A percentile compares a stretch with the other conserved stretches of the same genome.
phyloP scores from a whole-genome alignment of 106 monocot genomes.

The Dendrobium nobile region DNA sequence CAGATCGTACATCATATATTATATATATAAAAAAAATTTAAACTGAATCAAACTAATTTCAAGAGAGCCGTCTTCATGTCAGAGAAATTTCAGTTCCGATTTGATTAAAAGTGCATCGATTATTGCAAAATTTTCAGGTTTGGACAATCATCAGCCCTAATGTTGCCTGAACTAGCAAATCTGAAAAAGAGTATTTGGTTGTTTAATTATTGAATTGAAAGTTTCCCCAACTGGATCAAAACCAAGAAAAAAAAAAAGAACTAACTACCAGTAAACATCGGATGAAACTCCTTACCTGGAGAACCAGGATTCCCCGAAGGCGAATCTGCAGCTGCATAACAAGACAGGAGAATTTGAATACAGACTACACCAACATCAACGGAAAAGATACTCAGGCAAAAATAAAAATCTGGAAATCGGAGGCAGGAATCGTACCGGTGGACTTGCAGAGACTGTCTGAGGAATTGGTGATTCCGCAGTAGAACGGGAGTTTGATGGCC shows the following conservation, averaged over 20 bases:
- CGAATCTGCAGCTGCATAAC: not conserved
- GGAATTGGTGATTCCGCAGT: slow-evolving; percentile 29
- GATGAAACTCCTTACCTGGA: slow-evolving; percentile 1
- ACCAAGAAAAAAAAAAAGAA: not conserved
- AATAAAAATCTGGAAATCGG: not conserved
- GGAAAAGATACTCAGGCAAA: not conserved
- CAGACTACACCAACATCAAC: not conserved
- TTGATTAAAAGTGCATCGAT: too few relatives aligned
- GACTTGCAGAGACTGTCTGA: slow-evolving; percentile 1
- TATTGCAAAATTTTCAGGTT: too few relatives aligned
- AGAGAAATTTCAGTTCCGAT: too few relatives aligned
- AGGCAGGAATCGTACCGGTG: not conserved
- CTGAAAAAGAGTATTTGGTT: too few relatives aligned
- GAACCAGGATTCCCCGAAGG: not conserved
- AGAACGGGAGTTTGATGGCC: slow-evolving; percentile 16
- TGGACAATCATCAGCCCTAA: too few relatives aligned
- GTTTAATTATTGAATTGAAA: too few relatives aligned
- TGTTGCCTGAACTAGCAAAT: too few relatives aligned
- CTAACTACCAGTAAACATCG: not conserved
- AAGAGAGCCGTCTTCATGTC: too few relatives aligned
- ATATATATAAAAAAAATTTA: too few relatives aligned
- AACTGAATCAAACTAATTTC: too few relatives aligned
- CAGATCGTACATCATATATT: too few relatives aligned
- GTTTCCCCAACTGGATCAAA: too few relatives aligned
- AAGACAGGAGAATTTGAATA: not conserved